phyloP scores from a whole-genome alignment of 192 early-diverging fungal genomes.

The Rhizophlyctis rosea region DNA sequence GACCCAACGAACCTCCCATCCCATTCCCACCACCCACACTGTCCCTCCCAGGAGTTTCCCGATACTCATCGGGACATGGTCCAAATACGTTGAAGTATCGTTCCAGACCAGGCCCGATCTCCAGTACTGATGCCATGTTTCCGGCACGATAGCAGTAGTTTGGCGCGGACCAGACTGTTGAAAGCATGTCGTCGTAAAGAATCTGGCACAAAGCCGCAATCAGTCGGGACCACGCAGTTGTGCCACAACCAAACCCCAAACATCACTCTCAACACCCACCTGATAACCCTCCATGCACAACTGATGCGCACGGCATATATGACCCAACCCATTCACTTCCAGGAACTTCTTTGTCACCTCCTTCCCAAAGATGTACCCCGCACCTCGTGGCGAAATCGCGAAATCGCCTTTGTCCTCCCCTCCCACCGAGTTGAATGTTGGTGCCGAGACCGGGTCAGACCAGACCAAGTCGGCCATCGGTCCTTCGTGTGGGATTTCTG shows the following conservation, averaged over 20 bases:
- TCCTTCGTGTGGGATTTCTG: slow-evolving; percentile 92
- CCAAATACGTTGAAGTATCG: slow-evolving; percentile 88
- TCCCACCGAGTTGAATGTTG: slow-evolving; percentile 8
- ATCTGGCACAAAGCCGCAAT: slow-evolving; percentile 42
- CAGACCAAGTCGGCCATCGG: slow-evolving; percentile 94
- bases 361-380: slow-evolving; percentile 83
- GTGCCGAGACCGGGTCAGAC: slow-evolving; percentile 68
- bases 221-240: slow-evolving; percentile 5
- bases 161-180: slow-evolving; percentile 81
- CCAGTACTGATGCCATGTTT: slow-evolving; percentile 78
- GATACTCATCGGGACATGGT: slow-evolving; percentile 76
- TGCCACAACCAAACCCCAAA: background rate
- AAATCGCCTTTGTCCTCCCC: slow-evolving; percentile 69
- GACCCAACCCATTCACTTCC: slow-evolving; percentile 70
- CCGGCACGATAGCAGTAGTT: slow-evolving; percentile 86
- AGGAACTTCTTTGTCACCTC: slow-evolving; percentile 77
- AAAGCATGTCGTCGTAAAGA: slow-evolving; percentile 78
- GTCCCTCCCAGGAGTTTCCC: slow-evolving; percentile 32
- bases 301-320: slow-evolving; percentile 84
- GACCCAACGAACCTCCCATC: too few relatives aligned
- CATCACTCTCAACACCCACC: slow-evolving; percentile 24
- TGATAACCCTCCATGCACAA: slow-evolving; percentile 86
- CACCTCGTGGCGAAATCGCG: slow-evolving; percentile 79
- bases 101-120: slow-evolving; percentile 71
- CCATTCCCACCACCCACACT: too few relatives aligned